These are phyloP conservation scores for Colletotrichum euphorbiae DNA, from an alignment of 2,329 filamentous ascomycete species.

Conservation along the genomic window DNA sequence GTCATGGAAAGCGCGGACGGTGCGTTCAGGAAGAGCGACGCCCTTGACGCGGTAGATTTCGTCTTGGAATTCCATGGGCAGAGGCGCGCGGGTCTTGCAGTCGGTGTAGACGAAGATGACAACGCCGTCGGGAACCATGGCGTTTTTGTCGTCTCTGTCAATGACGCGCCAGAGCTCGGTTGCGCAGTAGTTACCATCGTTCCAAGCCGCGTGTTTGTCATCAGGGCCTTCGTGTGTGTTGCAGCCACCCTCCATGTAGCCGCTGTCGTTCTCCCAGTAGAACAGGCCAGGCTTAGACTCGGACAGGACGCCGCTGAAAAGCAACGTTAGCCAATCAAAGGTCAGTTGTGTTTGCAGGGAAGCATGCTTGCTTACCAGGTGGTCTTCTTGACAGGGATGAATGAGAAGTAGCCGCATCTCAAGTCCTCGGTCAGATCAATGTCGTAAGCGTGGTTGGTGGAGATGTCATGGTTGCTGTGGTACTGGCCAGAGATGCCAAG, in stretches of 20 bases:
- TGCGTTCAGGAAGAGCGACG: conserved; percentile 30
- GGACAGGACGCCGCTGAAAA: conserved; percentile 24
- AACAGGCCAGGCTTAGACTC: conserved; percentile 7
- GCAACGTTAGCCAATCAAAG: neutral
- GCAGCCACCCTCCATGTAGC: neutral
- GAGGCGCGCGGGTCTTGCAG: conserved; percentile 39
- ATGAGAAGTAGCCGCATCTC: conserved; percentile 42
- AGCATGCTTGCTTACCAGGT: conserved; percentile 19
- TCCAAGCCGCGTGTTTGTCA: neutral
- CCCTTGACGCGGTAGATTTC: conserved; percentile 34
- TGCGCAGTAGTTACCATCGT: conserved; percentile 14
- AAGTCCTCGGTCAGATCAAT: conserved; percentile 14
- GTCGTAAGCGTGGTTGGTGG: conserved; percentile 14
- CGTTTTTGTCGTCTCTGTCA: neutral
- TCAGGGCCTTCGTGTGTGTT: neutral
- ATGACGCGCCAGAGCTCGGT: conserved; percentile 15
- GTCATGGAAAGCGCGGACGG: conserved; percentile 23
- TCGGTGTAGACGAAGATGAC: conserved; percentile 41
- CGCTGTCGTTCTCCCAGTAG: neutral
- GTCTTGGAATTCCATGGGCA: conserved; percentile 39
- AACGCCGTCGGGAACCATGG: conserved; percentile 30
- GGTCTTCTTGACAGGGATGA: conserved; percentile 38
- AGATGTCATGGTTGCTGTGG: neutral
- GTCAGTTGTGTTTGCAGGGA: neutral
- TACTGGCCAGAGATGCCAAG: conserved; percentile 42